Base-by-base conservation (phyloP, 2,329 filamentous ascomycete species). In the Beauveria asiatica region DNA sequence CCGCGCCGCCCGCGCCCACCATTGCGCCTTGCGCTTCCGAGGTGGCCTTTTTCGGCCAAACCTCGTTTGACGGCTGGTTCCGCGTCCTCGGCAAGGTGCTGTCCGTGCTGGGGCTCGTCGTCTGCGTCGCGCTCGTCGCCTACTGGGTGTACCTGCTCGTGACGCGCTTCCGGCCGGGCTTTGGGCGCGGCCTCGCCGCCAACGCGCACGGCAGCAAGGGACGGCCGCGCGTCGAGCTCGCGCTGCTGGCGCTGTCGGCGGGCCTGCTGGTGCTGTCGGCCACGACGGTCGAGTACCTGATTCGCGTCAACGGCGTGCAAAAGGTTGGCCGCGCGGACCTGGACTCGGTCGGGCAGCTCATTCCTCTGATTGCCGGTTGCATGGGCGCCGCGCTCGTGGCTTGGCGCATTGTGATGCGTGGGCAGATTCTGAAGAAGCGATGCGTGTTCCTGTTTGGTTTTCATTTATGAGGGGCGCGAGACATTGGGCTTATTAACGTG, bases 291-390 rank as follows among this genome's bases (percentile, higher is more conserved):
- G 66, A 68, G 59, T 65, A 67, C 37, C 42, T 68, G n/a, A 62
- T 68, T 23, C 17, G 39, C 4, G 51, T 39, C 1, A 68, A 68
- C 30, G 23, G 63, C 16, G 46, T 67, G 23, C 21, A 62, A 23
- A 51, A 45, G 9, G 66, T 66, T 11, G 63, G 59, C 27, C 42
- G 37, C 4, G 23, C 48, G 0, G 44, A 62, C 3, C 59, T 66
- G 13, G 56, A 42, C 9, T 63, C 61, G 10, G 66, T 67, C 39
- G 66, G 64, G 9, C 66, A 68, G 62, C 30, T 67, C 23, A 67
- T 68, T 33, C 66, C 66, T 11, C 59, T 68, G 45, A 57, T 68
- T n/a, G 65, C 64, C 7, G 66, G 66, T 17, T 59, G 45, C 11
- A 13, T 66, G 61, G 65, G 62, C 1, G 62, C 57, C 3, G 60